Conservation (phyloP, 2,329 filamentous ascomycete genomes). For the Colletotrichum plurivorum region DNA sequence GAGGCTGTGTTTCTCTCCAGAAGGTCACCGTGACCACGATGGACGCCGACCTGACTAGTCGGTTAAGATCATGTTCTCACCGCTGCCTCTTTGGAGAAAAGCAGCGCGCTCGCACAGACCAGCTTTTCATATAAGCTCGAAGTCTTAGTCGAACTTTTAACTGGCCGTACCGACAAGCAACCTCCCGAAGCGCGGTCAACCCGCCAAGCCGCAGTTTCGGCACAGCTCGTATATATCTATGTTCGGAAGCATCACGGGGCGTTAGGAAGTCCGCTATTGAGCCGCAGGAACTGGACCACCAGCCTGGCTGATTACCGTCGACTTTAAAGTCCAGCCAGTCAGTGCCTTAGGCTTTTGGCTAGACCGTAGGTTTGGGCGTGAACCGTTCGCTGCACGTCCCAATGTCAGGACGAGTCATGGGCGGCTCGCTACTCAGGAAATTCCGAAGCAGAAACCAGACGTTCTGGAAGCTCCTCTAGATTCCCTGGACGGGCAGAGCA, state of each 20-base stretch:
- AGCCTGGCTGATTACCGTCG: neutral
- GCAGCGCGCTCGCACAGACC: slow-evolving; percentile 19
- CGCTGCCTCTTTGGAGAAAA: neutral
- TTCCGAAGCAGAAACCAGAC: neutral
- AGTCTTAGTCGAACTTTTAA: slow-evolving; percentile 7
- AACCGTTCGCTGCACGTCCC: slow-evolving; percentile 7
- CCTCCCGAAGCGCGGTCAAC: slow-evolving; percentile 1
- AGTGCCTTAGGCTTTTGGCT: slow-evolving; percentile 10
- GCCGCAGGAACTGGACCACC: neutral
- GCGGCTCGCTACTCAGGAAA: neutral
- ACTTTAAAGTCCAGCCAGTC: neutral
- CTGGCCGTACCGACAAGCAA: neutral
- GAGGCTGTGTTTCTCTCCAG: slow-evolving; percentile 7
- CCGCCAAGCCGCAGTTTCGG: neutral
- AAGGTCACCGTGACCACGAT: neutral
- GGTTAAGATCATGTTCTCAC: neutral
- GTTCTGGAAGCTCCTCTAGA: slow-evolving; percentile 21
- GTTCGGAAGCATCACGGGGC: neutral
- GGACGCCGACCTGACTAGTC: slow-evolving; percentile 11
- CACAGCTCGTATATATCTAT: neutral
- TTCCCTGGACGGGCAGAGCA: slow-evolving; percentile 19
- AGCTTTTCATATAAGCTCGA: slow-evolving; percentile 5
- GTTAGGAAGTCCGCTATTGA: slow-evolving; percentile 11
- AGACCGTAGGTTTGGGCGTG: slow-evolving; percentile 8
- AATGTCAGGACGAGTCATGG: slow-evolving; percentile 27